Percentiles rank a stretch among this genome's conserved stretches.
These are phyloP conservation scores for Phycomyces nitens DNA, from an alignment of 192 early-diverging fungal genomes.

Conservation along the genomic window DNA sequence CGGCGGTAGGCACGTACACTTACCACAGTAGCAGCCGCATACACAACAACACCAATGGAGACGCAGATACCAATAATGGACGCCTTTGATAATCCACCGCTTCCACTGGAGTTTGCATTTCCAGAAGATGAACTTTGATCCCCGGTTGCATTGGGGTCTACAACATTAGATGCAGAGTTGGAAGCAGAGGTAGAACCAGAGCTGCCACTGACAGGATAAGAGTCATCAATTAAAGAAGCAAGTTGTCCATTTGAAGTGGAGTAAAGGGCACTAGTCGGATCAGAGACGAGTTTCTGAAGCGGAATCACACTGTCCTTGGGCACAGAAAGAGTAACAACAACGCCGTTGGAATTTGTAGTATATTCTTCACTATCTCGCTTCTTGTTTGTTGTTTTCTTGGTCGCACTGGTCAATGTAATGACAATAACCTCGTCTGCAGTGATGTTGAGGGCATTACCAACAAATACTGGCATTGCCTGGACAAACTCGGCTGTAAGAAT, in stretches of 20 bases:
- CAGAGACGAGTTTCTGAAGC: slow-evolving; percentile 19
- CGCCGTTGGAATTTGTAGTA: neutral
- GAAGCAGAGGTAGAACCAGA: neutral
- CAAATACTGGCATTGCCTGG: slow-evolving; percentile 18
- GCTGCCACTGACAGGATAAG: slow-evolving; percentile 18
- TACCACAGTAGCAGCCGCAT: slow-evolving; percentile 36
- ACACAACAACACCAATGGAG: slow-evolving; percentile 26
- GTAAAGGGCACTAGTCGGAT: slow-evolving; percentile 18
- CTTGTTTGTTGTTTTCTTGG: neutral
- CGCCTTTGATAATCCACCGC: slow-evolving; percentile 16
- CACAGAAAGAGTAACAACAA: slow-evolving; percentile 26
- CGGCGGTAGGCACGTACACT: slow-evolving; percentile 32
- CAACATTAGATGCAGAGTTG: neutral
- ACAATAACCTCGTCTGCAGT: slow-evolving; percentile 25
- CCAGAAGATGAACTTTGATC: neutral
- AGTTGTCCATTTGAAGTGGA: slow-evolving; percentile 15
- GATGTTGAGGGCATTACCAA: slow-evolving; percentile 14
- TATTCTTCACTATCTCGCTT: neutral
- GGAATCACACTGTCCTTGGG: slow-evolving; percentile 7
- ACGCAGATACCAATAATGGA: slow-evolving; percentile 37
- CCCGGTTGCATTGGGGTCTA: neutral
- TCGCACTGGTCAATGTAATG: slow-evolving; percentile 18
- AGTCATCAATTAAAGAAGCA: slow-evolving; percentile 20
- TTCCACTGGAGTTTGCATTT: neutral
- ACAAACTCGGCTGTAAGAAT: slow-evolving; percentile 29